Conservation (phyloP, 768 basidiomycete species). For the Russula abietina region DNA sequence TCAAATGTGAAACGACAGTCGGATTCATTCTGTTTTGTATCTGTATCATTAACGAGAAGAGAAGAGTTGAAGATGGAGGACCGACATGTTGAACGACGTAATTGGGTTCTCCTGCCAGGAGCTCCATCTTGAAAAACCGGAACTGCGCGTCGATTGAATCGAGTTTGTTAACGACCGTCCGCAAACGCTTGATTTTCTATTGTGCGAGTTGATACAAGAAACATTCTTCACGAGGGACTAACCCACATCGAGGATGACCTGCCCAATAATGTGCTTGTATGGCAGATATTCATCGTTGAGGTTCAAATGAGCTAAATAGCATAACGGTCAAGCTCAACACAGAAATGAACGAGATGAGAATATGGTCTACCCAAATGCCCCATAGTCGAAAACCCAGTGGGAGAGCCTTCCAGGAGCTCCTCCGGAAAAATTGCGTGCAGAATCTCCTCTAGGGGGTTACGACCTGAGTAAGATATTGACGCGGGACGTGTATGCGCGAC, state of each 20-base stretch:
- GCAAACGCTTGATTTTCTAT: constrained; percentile 80
- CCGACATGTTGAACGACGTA: constrained; percentile 83
- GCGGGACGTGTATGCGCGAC: constrained; percentile 15
- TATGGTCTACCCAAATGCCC: constrained; percentile 77
- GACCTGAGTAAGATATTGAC: neutral
- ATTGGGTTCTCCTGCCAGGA: constrained; percentile 85
- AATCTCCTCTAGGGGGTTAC: constrained; percentile 62
- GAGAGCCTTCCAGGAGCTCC: constrained; percentile 68
- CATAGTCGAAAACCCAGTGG: constrained; percentile 78
- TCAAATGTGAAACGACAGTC: constrained; percentile 88
- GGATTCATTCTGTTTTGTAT: constrained; percentile 60
- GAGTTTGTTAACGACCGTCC: constrained; percentile 94
- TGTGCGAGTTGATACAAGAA: neutral
- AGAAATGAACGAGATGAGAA: constrained; percentile 8
- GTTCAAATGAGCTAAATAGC: constrained; percentile 75
- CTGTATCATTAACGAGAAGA: neutral
- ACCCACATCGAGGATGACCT: constrained; percentile 85
- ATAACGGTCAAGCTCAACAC: neutral
- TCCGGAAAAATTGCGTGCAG: constrained; percentile 77
- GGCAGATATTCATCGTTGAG: constrained; percentile 86
- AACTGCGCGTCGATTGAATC: constrained; percentile 80
- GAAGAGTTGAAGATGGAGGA: constrained; percentile 9
- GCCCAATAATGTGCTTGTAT: constrained; percentile 85
- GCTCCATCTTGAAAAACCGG: constrained; percentile 94
- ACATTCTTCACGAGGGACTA: neutral